These are phyloP conservation scores for Podospora pseudoanserina DNA, from an alignment of 495 filamentous ascomycete genomes.

Conservation along the genomic window DNA sequence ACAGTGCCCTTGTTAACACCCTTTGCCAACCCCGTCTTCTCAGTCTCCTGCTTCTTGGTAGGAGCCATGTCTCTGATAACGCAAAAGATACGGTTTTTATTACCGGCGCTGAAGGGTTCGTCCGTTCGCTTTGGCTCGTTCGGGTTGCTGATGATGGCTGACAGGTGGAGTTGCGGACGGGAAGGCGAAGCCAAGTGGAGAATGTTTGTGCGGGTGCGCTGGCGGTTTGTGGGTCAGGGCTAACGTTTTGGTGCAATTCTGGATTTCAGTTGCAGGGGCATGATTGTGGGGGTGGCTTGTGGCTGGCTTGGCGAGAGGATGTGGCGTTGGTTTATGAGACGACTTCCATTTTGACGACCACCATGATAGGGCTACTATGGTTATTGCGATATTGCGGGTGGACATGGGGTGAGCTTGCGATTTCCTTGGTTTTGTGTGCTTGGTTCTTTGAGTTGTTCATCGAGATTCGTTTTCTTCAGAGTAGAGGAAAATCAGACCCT, in stretches of 20 bases:
- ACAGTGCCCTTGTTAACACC: slow-evolving; percentile 82
- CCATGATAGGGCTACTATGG: not conserved
- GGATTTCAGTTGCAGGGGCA: not conserved
- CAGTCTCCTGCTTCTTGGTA: slow-evolving; percentile 31
- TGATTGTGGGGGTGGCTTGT: slow-evolving; percentile 8
- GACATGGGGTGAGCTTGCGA: not conserved
- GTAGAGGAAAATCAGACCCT: not conserved
- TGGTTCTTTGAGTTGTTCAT: not conserved
- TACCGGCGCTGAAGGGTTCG: slow-evolving; percentile 10
- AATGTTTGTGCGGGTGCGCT: slow-evolving; percentile 8
- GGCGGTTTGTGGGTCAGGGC: not conserved
- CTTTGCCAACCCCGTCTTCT: slow-evolving; percentile 68
- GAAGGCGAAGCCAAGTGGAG: slow-evolving; percentile 1
- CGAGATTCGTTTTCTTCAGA: not conserved
- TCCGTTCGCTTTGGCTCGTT: slow-evolving; percentile 15
- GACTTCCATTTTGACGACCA: not conserved
- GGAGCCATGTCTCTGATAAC: slow-evolving; percentile 29
- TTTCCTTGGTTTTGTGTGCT: not conserved
- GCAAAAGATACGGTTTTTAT: not conserved
- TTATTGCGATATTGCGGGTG: not conserved
- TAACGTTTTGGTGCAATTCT: not conserved
- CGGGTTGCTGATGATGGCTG: not conserved
- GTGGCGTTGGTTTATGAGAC: not conserved
- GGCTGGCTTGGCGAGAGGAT: not conserved
- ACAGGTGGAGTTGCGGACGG: slow-evolving; percentile 7